Conservation (phyloP, 2,329 filamentous ascomycete genomes). For the Tolypocladium cylindrosporum region DNA sequence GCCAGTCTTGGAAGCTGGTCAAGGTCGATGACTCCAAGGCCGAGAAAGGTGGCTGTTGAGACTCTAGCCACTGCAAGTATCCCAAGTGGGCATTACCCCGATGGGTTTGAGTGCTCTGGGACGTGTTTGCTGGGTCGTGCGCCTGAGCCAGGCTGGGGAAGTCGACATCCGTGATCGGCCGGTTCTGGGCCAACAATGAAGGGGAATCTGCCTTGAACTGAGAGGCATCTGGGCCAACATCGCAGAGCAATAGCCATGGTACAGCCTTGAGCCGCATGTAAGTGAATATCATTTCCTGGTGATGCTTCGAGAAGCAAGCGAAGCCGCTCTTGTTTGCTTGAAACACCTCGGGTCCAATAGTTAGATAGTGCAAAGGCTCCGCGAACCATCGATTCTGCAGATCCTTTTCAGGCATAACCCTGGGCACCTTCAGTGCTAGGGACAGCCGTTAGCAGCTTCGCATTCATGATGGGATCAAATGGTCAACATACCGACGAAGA, state of each 20-base stretch:
- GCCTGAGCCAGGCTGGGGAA: conserved; percentile 67
- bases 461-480: background rate
- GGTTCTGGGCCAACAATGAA: conserved; percentile 15
- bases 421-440: conserved; percentile 47
- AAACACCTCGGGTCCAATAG: conserved; percentile 43
- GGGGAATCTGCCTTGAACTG: conserved; percentile 15
- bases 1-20: conserved; percentile 73
- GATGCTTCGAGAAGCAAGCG: conserved; percentile 49
- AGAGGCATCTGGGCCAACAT: conserved; percentile 42
- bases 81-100: conserved; percentile 46
- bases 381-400: conserved; percentile 60
- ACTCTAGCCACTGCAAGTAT: conserved; percentile 78
- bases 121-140: conserved; percentile 19
- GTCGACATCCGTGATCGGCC: conserved; percentile 33
- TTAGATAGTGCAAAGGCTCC: conserved; percentile 55
- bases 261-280: conserved; percentile 56
- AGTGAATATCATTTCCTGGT: conserved; percentile 49
- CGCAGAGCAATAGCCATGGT: conserved; percentile 54
- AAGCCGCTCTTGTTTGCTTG: conserved; percentile 50
- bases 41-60: conserved; percentile 58
- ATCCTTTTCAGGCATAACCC: conserved; percentile 46
- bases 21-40: conserved; percentile 41
- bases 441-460: background rate
- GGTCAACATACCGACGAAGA: conserved; percentile 67
- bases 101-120: conserved; percentile 18